Conservation (phyloP, 176 grass and related monocot species). For the Rhipidocladum racemiflorum region DNA sequence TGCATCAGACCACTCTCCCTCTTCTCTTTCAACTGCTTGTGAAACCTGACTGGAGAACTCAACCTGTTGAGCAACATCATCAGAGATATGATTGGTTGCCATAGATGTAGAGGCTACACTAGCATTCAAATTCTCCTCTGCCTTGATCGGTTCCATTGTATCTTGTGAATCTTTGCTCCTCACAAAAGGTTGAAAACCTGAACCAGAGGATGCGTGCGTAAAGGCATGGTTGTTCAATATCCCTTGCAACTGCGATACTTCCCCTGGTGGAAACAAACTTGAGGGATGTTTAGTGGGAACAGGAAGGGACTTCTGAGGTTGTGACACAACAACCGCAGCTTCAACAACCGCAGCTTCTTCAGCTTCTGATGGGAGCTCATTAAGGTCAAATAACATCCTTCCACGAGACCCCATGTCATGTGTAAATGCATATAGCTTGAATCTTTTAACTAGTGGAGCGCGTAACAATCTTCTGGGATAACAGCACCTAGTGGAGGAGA, state of each 20-base stretch:
- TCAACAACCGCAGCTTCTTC: slow-evolving; percentile 42
- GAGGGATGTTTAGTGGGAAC: slow-evolving; percentile 35
- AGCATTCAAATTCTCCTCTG: slow-evolving; percentile 29
- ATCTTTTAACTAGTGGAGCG: slow-evolving; percentile 25
- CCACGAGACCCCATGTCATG: slow-evolving; percentile 91
- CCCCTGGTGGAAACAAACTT: slow-evolving; percentile 48
- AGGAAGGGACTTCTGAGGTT: slow-evolving; percentile 77
- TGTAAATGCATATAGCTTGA: slow-evolving; percentile 94
- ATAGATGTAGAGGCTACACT: slow-evolving; percentile 36
- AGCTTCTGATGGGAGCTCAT: slow-evolving; percentile 84
- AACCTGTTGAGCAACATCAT: slow-evolving; percentile 22
- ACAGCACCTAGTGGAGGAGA: slow-evolving; percentile 17
- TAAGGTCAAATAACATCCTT: slow-evolving; percentile 97
- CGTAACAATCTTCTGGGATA: slow-evolving; percentile 15
- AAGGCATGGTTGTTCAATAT: slow-evolving; percentile 91
- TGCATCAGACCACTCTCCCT: slow-evolving; percentile 97
- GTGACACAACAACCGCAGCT: slow-evolving; percentile 42
- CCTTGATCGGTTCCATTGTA: slow-evolving; percentile 15
- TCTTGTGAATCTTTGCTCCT: slow-evolving; percentile 54
- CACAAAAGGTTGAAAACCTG: slow-evolving; percentile 89
- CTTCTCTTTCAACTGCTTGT: slow-evolving; percentile 82
- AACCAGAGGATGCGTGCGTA: slow-evolving; percentile 64
- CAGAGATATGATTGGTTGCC: slow-evolving; percentile 15
- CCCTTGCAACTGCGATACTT: slow-evolving; percentile 47
- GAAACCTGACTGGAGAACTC: slow-evolving; percentile 33